Percentiles rank a stretch among this genome's conserved stretches.
phyloP scores from a whole-genome alignment of 257 asterid genomes.

The Solanum bulbocastanum region DNA sequence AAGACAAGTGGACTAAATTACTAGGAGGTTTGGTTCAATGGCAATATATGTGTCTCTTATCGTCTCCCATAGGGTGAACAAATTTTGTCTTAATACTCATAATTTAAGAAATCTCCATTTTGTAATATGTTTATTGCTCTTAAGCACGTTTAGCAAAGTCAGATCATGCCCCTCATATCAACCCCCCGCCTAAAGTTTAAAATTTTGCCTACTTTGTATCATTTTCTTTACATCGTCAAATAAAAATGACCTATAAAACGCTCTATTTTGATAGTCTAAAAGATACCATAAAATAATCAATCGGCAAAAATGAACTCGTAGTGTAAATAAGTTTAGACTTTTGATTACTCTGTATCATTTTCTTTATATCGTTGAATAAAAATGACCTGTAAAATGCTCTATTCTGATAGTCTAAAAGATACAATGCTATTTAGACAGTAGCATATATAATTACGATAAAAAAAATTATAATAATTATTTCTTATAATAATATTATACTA shows the following conservation, averaged over 20 bases:
- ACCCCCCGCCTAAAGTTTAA: neutral
- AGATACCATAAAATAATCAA: neutral
- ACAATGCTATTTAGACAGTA: neutral
- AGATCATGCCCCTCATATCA: slow-evolving; percentile 5
- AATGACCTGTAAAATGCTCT: neutral
- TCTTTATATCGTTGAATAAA: neutral
- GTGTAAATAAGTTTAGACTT: neutral
- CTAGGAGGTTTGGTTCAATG: neutral
- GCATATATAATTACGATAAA: neutral
- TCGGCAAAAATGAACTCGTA: neutral
- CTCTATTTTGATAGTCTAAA: neutral
- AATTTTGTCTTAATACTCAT: neutral
- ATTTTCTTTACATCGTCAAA: neutral
- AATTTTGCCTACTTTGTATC: neutral
- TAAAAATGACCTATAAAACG: neutral
- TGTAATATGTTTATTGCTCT: neutral
- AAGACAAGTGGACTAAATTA: neutral
- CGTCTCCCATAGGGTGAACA: slow-evolving; percentile 24
- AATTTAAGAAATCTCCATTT: neutral
- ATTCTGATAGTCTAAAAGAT: neutral
- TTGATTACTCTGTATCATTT: neutral
- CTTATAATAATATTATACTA: neutral
- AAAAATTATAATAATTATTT: neutral
- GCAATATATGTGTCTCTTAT: neutral
- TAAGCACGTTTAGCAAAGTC: slow-evolving; percentile 13